Base-by-base conservation (phyloP, 768 basidiomycete genomes). In the Russula abietina region DNA sequence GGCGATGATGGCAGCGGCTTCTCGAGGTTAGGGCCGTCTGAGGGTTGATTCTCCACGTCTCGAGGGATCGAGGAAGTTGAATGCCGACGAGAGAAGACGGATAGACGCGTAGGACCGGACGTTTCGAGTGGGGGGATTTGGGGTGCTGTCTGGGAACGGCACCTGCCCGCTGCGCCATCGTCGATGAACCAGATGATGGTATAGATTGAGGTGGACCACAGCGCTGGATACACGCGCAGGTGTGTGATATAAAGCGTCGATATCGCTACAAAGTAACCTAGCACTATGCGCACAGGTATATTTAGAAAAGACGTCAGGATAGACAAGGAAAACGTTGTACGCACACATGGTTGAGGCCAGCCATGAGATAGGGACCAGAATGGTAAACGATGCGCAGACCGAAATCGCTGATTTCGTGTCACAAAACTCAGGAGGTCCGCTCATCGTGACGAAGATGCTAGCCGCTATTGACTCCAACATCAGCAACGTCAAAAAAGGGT, bases 141-240 rank as follows among this genome's bases (percentile, higher is more conserved):
- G 39, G 69, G 58, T 52, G 2, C 54, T 10, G 52, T 16, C 14
- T 39, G 14, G 16, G 38, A 33, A 54, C 16, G 30, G 5, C 58
- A 41, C n/a, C 32, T 66, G 54, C 26, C 57, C 32, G n/a, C 32
- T 16, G 17, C 50, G 28, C 50, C 41, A 7, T 43, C 57, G 3
- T 57, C 62, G 61, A 70, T 46, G 69, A 86, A 89, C 88, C 88
- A 89, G 17, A 79, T 77, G 22, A 87, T 75, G 16, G 74, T 70
- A 64, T 80, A 80, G 38, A 88, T 71, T 11, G 80, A 76, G 46
- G 74, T 74, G 30, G 55, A 72, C 86, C 86, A 89, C 58, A 89
- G 74, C 49, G 74, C 72, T 10, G 80, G 76, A 64, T 80, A 70
- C 11, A 68, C 66, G 54, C 68, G 67, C 28, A 72, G 69, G 66